phyloP scores from a whole-genome alignment of 2,329 filamentous ascomycete species.

The Neurospora crassa region DNA sequence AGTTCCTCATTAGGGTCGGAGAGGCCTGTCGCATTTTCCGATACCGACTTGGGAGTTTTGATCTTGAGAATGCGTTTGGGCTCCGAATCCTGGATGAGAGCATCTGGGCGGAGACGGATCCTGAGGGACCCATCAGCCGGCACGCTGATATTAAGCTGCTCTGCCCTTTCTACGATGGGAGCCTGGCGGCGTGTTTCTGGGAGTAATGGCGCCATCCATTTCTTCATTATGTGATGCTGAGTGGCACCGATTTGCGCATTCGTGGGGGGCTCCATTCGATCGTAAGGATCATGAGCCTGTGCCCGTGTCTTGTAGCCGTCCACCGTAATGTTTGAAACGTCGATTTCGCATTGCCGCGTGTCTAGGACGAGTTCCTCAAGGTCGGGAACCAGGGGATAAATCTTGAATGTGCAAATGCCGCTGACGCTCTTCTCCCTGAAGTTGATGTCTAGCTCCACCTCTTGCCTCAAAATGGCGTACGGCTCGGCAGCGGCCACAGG shows the following conservation, averaged over 20 bases:
- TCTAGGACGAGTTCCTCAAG: conserved; percentile 50
- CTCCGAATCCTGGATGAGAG: conserved; percentile 21
- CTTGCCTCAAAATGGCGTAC: conserved; percentile 65
- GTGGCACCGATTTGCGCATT: conserved; percentile 56
- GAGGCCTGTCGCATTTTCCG: conserved; percentile 11
- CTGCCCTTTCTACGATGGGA: conserved; percentile 44
- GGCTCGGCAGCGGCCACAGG: conserved; percentile 19
- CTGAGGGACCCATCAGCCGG: conserved; percentile 44
- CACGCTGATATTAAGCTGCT: conserved; percentile 39
- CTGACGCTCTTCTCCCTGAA: conserved; percentile 66
- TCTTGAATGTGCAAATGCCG: conserved; percentile 72
- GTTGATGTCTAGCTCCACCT: conserved; percentile 81
- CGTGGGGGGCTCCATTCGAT: conserved; percentile 49
- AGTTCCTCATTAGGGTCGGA: conserved; percentile 15
- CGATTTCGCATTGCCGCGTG: conserved; percentile 52
- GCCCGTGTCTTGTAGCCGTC: conserved; percentile 34
- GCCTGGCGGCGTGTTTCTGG: conserved; percentile 43
- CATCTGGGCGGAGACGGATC: conserved; percentile 29
- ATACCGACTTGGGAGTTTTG: conserved; percentile 18
- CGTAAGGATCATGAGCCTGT: conserved; percentile 56
- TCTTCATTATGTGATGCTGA: conserved; percentile 66
- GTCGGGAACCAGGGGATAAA: conserved; percentile 53
- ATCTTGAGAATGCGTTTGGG: conserved; percentile 15
- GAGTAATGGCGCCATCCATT: conserved; percentile 49
- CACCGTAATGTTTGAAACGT: conserved; percentile 43